Conservation (phyloP, 2,329 filamentous ascomycete genomes). For the Trichoderma gracile region DNA sequence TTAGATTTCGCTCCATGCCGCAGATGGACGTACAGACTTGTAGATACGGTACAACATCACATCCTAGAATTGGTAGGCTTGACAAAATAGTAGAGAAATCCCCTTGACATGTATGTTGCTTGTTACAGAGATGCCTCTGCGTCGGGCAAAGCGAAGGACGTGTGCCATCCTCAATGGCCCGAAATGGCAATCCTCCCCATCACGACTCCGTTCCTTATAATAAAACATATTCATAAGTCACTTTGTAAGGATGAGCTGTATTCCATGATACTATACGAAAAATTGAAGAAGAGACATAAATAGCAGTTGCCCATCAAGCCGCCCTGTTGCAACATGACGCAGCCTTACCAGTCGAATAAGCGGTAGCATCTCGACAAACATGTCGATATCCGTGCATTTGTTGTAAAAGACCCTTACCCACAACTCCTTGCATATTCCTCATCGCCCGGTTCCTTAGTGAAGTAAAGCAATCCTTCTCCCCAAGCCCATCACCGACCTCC, state of each 20-base stretch:
- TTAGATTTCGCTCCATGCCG: not conserved
- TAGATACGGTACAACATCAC: no score
- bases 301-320: not conserved
- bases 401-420: not conserved
- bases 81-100: not conserved
- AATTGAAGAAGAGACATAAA: not conserved
- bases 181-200: constrained; percentile 4
- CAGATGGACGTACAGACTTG: not conserved
- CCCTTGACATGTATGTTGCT: not conserved
- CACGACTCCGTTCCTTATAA: not conserved
- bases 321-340: not conserved
- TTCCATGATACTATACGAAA: not conserved
- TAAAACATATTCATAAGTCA: not conserved
- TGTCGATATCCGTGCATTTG: not conserved
- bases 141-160: not conserved
- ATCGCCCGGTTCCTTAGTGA: no score
- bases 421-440: not conserved
- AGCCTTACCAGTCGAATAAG: not conserved
- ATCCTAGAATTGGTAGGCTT: not conserved
- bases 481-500: constrained; percentile 29
- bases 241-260: not conserved
- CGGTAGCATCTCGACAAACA: not conserved
- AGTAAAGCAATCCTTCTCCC: not conserved
- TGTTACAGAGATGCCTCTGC: not conserved
- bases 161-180: constrained; percentile 3